Percentiles rank a stretch among this genome's conserved stretches.
Evolutionary conservation across 2,329 filamentous ascomycete species (phyloP).

Genomic region (Aspergillus awamori): DNA sequence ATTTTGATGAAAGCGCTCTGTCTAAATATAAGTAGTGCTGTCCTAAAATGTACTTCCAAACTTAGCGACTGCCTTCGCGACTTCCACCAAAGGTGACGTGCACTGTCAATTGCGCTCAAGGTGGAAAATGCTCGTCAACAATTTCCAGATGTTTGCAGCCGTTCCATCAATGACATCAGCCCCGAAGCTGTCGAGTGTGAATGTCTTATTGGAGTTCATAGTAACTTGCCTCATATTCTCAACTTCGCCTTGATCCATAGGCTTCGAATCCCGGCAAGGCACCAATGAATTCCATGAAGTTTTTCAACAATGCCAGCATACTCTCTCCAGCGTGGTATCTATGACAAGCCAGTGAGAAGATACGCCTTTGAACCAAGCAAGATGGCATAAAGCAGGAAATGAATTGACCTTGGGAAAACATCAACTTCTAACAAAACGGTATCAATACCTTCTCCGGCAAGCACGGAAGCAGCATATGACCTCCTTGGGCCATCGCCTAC

Average conservation of each 20-base stretch:
- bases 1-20: too few relatives aligned
- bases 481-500: slow-evolving; percentile 52
- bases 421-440: slow-evolving; percentile 51
- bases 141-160: not conserved
- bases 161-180: not conserved
- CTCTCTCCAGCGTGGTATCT: slow-evolving; percentile 43
- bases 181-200: not conserved
- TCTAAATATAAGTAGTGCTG: too few relatives aligned
- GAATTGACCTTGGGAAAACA: slow-evolving; percentile 38
- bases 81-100: too few relatives aligned
- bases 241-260: slow-evolving; percentile 36
- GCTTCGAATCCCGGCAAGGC: slow-evolving; percentile 40
- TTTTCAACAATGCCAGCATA: slow-evolving; percentile 43
- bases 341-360: too few relatives aligned
- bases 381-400: accelerated
- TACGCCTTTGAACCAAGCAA: slow-evolving; percentile 17
- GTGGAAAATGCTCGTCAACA: too few relatives aligned
- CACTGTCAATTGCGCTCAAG: too few relatives aligned
- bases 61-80: too few relatives aligned
- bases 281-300: slow-evolving; percentile 52
- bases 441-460: slow-evolving; percentile 52
- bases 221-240: too few relatives aligned
- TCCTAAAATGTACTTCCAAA: too few relatives aligned
- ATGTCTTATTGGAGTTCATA: not conserved
- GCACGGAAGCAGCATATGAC: slow-evolving; percentile 48